phyloP scores from a whole-genome alignment of 306 rosid genomes.

The Dalbergia cultrata region DNA sequence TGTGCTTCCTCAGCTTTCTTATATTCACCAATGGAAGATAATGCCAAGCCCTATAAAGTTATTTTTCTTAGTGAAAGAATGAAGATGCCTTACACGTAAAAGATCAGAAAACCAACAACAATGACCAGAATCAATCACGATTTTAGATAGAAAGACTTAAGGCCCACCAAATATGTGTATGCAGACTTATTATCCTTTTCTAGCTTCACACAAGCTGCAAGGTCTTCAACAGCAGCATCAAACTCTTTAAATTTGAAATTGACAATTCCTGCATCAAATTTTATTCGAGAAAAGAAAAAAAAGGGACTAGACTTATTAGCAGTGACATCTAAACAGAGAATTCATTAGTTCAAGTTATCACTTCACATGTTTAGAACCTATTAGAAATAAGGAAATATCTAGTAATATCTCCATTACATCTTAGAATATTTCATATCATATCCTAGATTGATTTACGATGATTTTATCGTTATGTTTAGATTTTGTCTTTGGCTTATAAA shows the following conservation, averaged over 20 bases:
- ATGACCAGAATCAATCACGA: constrained; percentile 40
- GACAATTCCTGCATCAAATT: constrained; percentile 76
- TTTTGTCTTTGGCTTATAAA: too few species aligned
- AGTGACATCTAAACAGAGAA: background rate
- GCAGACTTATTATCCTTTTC: constrained; percentile 85
- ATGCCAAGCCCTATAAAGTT: constrained; percentile 80
- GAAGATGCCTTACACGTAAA: constrained; percentile 2
- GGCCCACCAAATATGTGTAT: constrained; percentile 80
- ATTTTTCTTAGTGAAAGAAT: constrained; percentile 47
- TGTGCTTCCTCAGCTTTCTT: constrained; percentile 86
- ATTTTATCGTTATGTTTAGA: too few species aligned
- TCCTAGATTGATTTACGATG: too few species aligned
- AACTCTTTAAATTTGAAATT: constrained; percentile 93
- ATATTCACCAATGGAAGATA: constrained; percentile 87
- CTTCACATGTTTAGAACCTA: constrained; percentile 7
- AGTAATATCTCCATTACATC: too few species aligned
- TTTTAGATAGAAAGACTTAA: constrained; percentile 24
- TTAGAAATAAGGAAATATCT: too few species aligned
- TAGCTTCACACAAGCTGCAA: constrained; percentile 77
- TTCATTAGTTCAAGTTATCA: background rate
- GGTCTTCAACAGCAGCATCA: constrained; percentile 78
- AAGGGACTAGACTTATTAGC: background rate
- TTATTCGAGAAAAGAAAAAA: background rate
- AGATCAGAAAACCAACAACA: constrained; percentile 32
- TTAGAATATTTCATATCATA: too few species aligned